phyloP scores from a whole-genome alignment of 106 monocot genomes.

The Agapanthus africanus region DNA sequence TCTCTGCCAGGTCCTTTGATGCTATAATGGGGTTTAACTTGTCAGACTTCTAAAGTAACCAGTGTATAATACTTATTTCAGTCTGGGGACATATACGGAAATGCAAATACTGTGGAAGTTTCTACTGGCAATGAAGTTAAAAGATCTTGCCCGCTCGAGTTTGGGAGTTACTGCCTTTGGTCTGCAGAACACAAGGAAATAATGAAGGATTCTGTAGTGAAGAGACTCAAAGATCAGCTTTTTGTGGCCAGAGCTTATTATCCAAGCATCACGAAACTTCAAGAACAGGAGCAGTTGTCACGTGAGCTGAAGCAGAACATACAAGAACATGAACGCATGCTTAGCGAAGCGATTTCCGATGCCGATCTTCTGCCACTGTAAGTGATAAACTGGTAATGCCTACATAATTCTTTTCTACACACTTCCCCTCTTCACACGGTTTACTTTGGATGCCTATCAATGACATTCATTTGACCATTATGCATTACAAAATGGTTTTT shows the following conservation, averaged over 20 bases:
- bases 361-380: slow-evolving; percentile 54
- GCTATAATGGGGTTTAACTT: neutral
- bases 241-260: slow-evolving; percentile 75
- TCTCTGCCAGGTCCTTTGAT: too few species aligned
- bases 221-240: slow-evolving; percentile 58
- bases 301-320: slow-evolving; percentile 54
- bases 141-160: slow-evolving; percentile 22
- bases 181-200: slow-evolving; percentile 29
- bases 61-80: neutral
- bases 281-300: slow-evolving; percentile 29
- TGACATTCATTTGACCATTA: too few species aligned
- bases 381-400: too few species aligned
- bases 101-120: neutral
- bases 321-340: slow-evolving; percentile 70
- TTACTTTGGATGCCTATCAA: too few species aligned
- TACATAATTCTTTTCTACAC: too few species aligned
- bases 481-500: too few species aligned
- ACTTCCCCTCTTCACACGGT: too few species aligned
- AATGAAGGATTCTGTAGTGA: slow-evolving; percentile 39
- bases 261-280: slow-evolving; percentile 50
- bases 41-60: neutral
- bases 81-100: neutral
- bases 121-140: slow-evolving; percentile 12
- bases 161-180: slow-evolving; percentile 31
- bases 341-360: slow-evolving; percentile 52